phyloP scores from a whole-genome alignment of 805 yeast genomes.

The Sugiyamaella smithiae region DNA sequence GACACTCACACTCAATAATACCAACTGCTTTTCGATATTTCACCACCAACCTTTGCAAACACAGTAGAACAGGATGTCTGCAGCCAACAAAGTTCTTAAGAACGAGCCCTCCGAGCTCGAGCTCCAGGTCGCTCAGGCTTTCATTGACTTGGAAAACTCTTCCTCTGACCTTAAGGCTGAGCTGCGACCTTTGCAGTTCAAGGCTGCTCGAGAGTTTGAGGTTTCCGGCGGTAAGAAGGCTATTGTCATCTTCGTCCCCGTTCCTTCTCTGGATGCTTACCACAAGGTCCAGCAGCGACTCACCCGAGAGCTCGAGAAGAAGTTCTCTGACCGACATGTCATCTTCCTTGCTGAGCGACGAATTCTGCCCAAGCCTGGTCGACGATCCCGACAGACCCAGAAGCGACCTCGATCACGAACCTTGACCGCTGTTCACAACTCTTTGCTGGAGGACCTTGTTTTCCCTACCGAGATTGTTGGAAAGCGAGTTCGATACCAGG shows the following conservation, averaged over 20 bases:
- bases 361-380: conserved; percentile 98
- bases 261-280: conserved; percentile 95
- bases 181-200: conserved; percentile 97
- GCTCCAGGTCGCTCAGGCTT: conserved; percentile 99
- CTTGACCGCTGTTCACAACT: conserved; percentile 97
- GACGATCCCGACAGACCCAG: conserved; percentile 88
- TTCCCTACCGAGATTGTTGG: conserved; percentile 99
- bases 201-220: conserved; percentile 96
- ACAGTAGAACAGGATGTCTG: conserved; percentile 64
- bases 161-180: conserved; percentile 97
- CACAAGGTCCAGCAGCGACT: conserved; percentile 91
- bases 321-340: conserved; percentile 99
- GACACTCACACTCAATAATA: conserved; percentile 5
- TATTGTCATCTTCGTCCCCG: conserved; percentile 96
- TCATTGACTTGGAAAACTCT: conserved; percentile 88
- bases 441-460: conserved; percentile 96
- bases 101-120: conserved; percentile 97
- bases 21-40: conserved; percentile 2
- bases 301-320: conserved; percentile 99
- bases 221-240: conserved; percentile 99
- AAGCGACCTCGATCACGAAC: conserved; percentile 99
- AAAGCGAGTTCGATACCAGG: conserved; percentile 98
- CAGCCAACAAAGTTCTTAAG: conserved; percentile 92
- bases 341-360: conserved; percentile 99
- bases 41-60: conserved; percentile 5